Evolutionary conservation across 2,329 filamentous ascomycete genomes (phyloP).

Genomic region (Dactylonectria estremocensis): DNA sequence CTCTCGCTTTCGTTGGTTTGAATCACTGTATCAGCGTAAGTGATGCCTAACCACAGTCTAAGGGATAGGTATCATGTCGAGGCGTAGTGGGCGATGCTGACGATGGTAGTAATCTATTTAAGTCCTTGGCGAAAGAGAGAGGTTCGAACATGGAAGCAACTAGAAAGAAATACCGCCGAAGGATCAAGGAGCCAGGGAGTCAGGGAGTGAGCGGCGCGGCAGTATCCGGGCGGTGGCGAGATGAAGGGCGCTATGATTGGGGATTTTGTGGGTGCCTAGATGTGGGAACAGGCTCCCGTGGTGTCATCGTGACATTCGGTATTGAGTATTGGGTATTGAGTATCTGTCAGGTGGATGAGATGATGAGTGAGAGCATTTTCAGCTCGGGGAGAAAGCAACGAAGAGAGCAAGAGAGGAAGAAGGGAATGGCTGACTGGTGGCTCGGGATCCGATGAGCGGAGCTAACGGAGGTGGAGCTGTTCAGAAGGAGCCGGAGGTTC

Average conservation of each 20-base stretch:
- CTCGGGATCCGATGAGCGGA: conserved; percentile 5
- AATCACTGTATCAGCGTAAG: too few relatives aligned
- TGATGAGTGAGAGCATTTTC: background rate
- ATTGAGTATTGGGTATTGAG: background rate
- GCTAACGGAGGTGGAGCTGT: background rate
- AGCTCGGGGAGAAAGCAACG: background rate
- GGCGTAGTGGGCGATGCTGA: background rate
- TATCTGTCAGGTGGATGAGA: background rate
- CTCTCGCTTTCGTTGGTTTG: too few relatives aligned
- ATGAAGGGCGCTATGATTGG: background rate
- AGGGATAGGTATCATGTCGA: too few relatives aligned
- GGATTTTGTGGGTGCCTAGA: background rate
- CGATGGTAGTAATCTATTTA: background rate
- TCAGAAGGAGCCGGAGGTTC: too few relatives aligned
- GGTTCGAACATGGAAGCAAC: background rate
- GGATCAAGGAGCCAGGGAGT: background rate
- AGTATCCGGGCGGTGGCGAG: background rate
- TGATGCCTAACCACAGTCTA: too few relatives aligned
- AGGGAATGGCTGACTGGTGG: conserved; percentile 1
- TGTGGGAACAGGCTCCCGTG: background rate
- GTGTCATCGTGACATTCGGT: background rate
- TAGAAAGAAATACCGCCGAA: background rate
- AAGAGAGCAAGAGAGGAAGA: background rate
- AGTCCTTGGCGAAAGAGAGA: background rate
- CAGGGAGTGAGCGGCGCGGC: background rate